Base-by-base conservation (phyloP, 495 filamentous ascomycete genomes). In the Annulohypoxylon moriforme region DNA sequence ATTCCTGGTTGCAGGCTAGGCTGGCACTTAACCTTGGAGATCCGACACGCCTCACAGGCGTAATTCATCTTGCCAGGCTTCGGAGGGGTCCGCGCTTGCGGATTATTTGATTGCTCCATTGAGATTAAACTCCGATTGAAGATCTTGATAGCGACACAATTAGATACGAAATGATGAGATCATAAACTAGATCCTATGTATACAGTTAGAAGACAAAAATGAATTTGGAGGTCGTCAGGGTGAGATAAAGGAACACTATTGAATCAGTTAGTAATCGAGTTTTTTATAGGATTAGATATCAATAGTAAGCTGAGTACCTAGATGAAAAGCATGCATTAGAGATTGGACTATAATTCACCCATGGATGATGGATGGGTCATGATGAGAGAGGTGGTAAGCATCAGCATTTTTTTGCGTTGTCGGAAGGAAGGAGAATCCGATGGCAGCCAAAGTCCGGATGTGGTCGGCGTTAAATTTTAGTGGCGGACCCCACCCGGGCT, bases 11-110 rank as follows among this genome's bases (percentile, higher is more conserved):
- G 80, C 13, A 72, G 68, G 29, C 80, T 80, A 2, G 78, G 67
- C 64, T 83, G 81, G 66, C 83, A 85, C 55, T 79, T 83, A 2
- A 84, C 69, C 70, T 85, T 85, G 34, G 82, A 81, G 14, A 70
- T 76, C 49, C 83, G 74, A 64, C 83, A 85, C 0, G 83, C 81
- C 66, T 84, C 83, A 34, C 83, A 85, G 24, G 83, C 83, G 64
- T 82, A 81, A 34, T 76, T 76, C 56, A 83, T 76, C 58, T 82
- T 76, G 58, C 16, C 24, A 9, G 53, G 59, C 60, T 57, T 72
- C 6, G 64, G 60, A 33, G 29, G 47, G 40, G 47, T 22, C 60
- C 65, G 60, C 33, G 36, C 55, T 62, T 73, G 70, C 22, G 64
- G 16, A 14, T 34, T 46, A 13, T 40, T 65, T 44, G 60, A 24